Evolutionary conservation across 441 rosid species (phyloP), one percentile per base, ranked within the genome.

Genomic region (Corymbia citriodora): DNA sequence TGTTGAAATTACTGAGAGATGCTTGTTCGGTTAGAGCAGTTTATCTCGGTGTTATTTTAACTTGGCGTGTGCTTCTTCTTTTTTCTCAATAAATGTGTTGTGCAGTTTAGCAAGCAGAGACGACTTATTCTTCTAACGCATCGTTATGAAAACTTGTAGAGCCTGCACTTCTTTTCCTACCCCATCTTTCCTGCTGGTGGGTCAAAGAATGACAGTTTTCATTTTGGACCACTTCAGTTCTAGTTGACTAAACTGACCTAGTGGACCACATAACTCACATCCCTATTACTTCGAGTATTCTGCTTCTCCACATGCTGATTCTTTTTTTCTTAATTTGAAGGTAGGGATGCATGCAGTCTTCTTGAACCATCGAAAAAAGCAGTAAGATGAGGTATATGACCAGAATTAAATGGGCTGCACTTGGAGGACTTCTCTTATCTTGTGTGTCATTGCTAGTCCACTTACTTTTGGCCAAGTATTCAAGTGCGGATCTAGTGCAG

Each of bases 331-430:
- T 40, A 52, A 40, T 74, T 74, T 74, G 52, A 74, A 74, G n/a
- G 52, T 74, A 74, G 85, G 85, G 85, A 74, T 40, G 85, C 85
- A 40, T 74, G 85, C 52, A 7, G 85, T 40, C 85, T 74, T 74
- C 52, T 74, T 40, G 85, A 40, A 74, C 11, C 3, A 21, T 40
- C 6, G 52, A 74, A 74, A 74, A 45, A 11, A 74, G 50, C n/a
- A 40, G 52, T 45, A 74, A 74, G 85, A 74, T 74, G 85, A 74
- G 85, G 85, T 74, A 74, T 74, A 74, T 74, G 85, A 40, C 85
- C 85, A 74, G 95, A 93, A 96, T 98, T 89, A 98, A 98, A 93
- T 95, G 98, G 99, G 93, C 96, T 87, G 98, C 98, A 89, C 93
- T 97, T 2, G 91, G 96, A 50, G 98, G 97, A 54, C 91, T 97